Conservation (phyloP, 2,329 filamentous ascomycete species). For the Colletotrichum lini region DNA sequence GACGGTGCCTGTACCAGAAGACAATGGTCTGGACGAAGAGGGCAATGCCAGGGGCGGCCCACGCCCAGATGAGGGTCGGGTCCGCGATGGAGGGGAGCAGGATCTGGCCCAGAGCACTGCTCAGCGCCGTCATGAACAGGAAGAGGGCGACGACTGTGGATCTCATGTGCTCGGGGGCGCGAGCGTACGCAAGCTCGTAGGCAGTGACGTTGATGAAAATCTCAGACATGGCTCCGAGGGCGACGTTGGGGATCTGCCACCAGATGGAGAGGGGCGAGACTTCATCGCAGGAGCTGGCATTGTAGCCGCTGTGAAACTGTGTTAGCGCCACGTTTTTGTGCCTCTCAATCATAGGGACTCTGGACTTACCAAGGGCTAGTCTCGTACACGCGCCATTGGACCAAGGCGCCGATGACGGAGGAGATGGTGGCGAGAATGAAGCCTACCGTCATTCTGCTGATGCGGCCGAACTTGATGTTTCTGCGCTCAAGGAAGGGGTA, state of each 20-base stretch:
- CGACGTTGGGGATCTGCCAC: constrained; percentile 63
- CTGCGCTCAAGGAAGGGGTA: constrained; percentile 69
- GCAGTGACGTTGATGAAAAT: constrained; percentile 74
- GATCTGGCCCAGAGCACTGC: constrained; percentile 64
- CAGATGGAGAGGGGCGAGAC: constrained; percentile 65
- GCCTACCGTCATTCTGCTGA: constrained; percentile 70
- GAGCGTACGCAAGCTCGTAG: constrained; percentile 78
- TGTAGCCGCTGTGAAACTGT: constrained; percentile 52
- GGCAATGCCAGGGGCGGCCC: constrained; percentile 47
- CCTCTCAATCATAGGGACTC: too few relatives aligned
- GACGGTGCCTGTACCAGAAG: constrained; percentile 46
- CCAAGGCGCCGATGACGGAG: constrained; percentile 69
- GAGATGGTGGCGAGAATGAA: constrained; percentile 65
- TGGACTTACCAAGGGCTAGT: constrained; percentile 60
- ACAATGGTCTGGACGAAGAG: constrained; percentile 45
- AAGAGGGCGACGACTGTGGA: constrained; percentile 70
- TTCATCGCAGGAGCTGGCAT: constrained; percentile 57
- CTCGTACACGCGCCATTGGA: constrained; percentile 73
- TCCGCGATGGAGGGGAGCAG: constrained; percentile 59
- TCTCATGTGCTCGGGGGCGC: constrained; percentile 76
- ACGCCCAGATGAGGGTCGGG: constrained; percentile 50
- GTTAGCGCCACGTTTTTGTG: constrained; percentile 7
- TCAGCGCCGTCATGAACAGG: constrained; percentile 71
- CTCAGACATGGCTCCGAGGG: constrained; percentile 67
- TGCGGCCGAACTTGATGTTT: constrained; percentile 70